phyloP scores from a whole-genome alignment of 148 eudicot species.

The Polygonum aviculare region DNA sequence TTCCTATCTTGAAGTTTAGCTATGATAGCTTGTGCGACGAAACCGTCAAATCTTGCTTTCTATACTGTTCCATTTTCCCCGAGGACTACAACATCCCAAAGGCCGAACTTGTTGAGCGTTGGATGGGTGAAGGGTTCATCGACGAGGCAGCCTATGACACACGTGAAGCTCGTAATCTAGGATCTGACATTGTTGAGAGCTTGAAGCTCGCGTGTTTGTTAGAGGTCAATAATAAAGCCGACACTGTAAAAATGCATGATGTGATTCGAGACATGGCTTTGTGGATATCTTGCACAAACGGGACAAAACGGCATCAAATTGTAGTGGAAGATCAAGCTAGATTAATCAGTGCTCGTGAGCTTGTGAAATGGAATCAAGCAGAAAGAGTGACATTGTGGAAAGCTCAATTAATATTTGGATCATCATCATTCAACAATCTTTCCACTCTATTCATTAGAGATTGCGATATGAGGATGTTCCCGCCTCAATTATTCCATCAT shows the following conservation, averaged over 20 bases:
- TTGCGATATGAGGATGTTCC: neutral
- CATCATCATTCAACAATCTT: neutral
- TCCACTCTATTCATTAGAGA: neutral
- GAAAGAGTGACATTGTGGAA: neutral
- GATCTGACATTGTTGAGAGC: neutral
- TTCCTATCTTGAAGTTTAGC: neutral
- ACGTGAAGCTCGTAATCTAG: neutral
- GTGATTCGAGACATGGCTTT: neutral
- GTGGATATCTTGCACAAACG: neutral
- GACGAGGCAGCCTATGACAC: neutral
- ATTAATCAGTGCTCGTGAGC: neutral
- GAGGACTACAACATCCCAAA: neutral
- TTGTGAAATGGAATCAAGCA: neutral
- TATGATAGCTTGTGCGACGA: neutral
- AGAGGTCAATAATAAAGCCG: neutral
- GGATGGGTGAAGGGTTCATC: neutral
- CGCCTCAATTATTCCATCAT: neutral
- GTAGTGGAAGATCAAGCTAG: neutral
- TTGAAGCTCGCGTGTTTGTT: neutral
- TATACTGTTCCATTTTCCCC: neutral
- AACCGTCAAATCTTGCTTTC: slow-evolving; percentile 2
- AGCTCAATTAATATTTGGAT: neutral
- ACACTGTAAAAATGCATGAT: neutral
- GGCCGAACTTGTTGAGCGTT: neutral
- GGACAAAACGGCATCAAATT: neutral